Evolutionary conservation across 169 alveolate genomes (phyloP).

Genomic region (Perkinsus marinus): DNA sequence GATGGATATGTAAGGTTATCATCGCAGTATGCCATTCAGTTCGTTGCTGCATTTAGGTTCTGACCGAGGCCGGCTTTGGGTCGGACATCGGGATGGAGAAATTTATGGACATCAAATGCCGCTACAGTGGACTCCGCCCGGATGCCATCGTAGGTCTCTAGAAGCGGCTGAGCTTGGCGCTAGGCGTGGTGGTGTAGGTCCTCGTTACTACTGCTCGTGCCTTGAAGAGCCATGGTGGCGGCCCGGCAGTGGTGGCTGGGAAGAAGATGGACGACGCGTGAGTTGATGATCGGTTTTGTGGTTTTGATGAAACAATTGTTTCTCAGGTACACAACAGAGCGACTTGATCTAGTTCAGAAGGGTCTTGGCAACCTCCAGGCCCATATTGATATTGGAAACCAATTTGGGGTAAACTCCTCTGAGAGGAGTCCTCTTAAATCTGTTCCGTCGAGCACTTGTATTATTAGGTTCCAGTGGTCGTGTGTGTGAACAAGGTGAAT

Average conservation of each 20-base stretch:
- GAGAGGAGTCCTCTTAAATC: not conserved
- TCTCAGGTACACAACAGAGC: not conserved
- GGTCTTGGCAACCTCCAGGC: not conserved
- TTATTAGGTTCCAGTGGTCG: not conserved
- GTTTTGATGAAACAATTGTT: not conserved
- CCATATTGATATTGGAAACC: not conserved
- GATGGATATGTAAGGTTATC: not conserved
- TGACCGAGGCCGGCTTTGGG: not conserved
- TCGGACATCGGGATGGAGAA: conserved; percentile 4
- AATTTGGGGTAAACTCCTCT: not conserved
- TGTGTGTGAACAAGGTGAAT: not conserved
- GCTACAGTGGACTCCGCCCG: not conserved
- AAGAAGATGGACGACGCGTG: not conserved
- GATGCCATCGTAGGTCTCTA: not conserved
- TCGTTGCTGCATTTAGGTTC: not conserved
- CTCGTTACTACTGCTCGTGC: not conserved
- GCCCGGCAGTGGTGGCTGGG: not conserved
- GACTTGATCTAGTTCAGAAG: not conserved
- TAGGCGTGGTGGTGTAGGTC: not conserved
- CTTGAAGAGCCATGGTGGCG: not conserved
- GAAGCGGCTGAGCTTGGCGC: not conserved
- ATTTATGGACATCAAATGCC: conserved; percentile 4
- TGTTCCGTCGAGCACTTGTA: not conserved
- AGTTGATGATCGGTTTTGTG: not conserved
- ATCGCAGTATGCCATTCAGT: not conserved